Percentiles rank a stretch among this genome's conserved stretches.
Evolutionary conservation across 768 basidiomycete species (phyloP).

Genomic region (Rhodotorula paludigena): DNA sequence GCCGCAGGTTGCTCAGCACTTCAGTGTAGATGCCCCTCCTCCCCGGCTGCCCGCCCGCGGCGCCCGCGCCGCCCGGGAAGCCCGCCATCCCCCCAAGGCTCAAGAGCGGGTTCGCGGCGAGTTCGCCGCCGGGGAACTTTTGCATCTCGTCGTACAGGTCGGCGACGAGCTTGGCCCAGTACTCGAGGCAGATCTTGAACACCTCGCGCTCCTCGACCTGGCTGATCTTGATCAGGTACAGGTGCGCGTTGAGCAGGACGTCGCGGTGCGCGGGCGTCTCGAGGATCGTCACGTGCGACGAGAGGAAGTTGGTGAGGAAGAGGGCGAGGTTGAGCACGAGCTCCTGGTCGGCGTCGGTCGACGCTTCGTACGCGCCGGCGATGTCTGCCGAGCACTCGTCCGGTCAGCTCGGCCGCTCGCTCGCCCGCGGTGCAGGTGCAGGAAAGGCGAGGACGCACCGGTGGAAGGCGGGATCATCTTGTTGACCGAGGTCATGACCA

Average conservation of each 20-base stretch:
- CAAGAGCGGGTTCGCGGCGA: constrained; percentile 67
- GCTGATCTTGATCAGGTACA: constrained; percentile 97
- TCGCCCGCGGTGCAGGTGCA: background rate
- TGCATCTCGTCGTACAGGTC: constrained; percentile 98
- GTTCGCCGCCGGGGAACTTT: constrained; percentile 68
- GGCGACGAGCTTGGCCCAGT: constrained; percentile 91
- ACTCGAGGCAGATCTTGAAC: constrained; percentile 98
- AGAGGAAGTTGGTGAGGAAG: constrained; percentile 96
- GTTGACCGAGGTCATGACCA: constrained; percentile 52
- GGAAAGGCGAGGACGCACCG: constrained; percentile 46
- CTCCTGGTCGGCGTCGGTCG: constrained; percentile 88
- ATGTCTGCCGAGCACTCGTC: constrained; percentile 55
- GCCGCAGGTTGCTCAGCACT: constrained; percentile 82
- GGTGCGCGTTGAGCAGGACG: constrained; percentile 88
- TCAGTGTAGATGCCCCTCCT: constrained; percentile 94
- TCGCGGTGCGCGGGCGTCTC: constrained; percentile 86
- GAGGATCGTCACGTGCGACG: constrained; percentile 85
- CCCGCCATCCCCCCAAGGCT: constrained; percentile 53
- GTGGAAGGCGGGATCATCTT: constrained; percentile 94
- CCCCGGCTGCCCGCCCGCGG: constrained; percentile 51
- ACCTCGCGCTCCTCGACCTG: constrained; percentile 98
- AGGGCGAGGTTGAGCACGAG: constrained; percentile 93
- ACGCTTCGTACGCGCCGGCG: constrained; percentile 79
- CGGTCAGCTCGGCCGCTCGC: background rate
- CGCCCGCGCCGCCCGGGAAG: constrained; percentile 45